Conservation (phyloP, 176 grass and related monocot genomes). For the Poa annua region DNA sequence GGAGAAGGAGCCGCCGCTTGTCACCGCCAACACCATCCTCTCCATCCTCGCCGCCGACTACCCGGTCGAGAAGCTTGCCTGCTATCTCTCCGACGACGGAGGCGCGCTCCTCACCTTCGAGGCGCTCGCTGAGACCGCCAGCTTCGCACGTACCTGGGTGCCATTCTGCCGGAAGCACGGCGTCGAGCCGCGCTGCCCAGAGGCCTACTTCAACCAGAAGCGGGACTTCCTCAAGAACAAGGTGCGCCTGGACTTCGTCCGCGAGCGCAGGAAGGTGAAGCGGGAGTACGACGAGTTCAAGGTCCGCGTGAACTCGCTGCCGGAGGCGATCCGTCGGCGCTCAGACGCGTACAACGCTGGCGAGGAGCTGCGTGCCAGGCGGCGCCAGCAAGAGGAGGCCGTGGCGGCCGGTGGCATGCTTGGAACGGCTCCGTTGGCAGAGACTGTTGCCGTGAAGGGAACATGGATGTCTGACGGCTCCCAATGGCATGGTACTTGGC, state of each 20-base stretch:
- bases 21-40: constrained; percentile 92
- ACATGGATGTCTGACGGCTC: constrained; percentile 95
- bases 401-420: constrained; percentile 33
- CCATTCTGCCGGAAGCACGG: constrained; percentile 92
- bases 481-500: constrained; percentile 84
- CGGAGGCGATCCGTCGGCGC: constrained; percentile 72
- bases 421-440: not conserved
- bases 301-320: constrained; percentile 68
- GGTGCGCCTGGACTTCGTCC: constrained; percentile 76
- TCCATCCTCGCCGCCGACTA: constrained; percentile 95
- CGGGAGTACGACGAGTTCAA: constrained; percentile 97
- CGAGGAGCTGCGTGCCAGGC: constrained; percentile 68
- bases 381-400: constrained; percentile 56
- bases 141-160: constrained; percentile 78
- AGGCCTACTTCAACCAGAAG: constrained; percentile 82
- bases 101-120: constrained; percentile 90
- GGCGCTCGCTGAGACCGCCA: constrained; percentile 82
- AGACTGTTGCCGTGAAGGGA: constrained; percentile 48
- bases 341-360: constrained; percentile 94
- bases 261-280: constrained; percentile 86
- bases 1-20: constrained; percentile 89
- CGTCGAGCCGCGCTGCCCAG: constrained; percentile 75
- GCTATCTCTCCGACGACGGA: constrained; percentile 91
- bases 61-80: constrained; percentile 90
- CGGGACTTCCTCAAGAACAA: constrained; percentile 83